phyloP scores from a whole-genome alignment of 2,329 filamentous ascomycete genomes.

The Alternaria dauci region DNA sequence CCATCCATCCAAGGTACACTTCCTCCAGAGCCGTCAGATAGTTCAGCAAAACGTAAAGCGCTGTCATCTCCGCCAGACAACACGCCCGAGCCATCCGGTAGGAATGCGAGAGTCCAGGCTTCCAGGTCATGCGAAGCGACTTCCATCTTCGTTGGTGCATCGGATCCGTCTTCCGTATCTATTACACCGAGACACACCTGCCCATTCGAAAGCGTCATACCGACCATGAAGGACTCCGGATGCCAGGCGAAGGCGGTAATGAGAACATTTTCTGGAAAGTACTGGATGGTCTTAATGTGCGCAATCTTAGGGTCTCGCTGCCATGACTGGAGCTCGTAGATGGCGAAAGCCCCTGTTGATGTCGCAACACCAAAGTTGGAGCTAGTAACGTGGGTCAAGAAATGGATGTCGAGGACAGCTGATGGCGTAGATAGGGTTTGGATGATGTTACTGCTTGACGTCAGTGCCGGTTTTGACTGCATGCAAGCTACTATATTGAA shows the following conservation, averaged over 20 bases:
- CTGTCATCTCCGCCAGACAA: slow-evolving; percentile 82
- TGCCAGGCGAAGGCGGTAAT: slow-evolving; percentile 80
- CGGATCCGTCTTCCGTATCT: slow-evolving; percentile 37
- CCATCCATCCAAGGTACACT: slow-evolving; percentile 57
- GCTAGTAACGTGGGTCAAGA: slow-evolving; percentile 62
- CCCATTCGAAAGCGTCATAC: slow-evolving; percentile 75
- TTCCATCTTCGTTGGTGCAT: slow-evolving; percentile 24
- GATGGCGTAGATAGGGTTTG: slow-evolving; percentile 71
- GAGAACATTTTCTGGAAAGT: slow-evolving; percentile 67
- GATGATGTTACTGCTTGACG: slow-evolving; percentile 49
- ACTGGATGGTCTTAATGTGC: slow-evolving; percentile 54
- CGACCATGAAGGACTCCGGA: slow-evolving; percentile 65
- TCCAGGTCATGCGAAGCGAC: slow-evolving; percentile 64
- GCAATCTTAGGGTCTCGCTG: slow-evolving; percentile 22
- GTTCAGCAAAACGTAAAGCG: slow-evolving; percentile 58
- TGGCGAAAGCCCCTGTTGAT: slow-evolving; percentile 74
- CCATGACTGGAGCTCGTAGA: slow-evolving; percentile 63
- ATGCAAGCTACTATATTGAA: background rate
- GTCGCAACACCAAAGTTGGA: slow-evolving; percentile 75
- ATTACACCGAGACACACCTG: slow-evolving; percentile 57
- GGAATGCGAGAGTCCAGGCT: slow-evolving; percentile 76
- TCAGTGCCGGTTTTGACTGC: background rate
- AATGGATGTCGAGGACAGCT: slow-evolving; percentile 86
- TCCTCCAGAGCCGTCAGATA: slow-evolving; percentile 22
- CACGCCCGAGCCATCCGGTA: slow-evolving; percentile 54